These are phyloP conservation scores for Nelumbo lutea DNA, from an alignment of 164 flowering plant genomes.

Conservation along the genomic window DNA sequence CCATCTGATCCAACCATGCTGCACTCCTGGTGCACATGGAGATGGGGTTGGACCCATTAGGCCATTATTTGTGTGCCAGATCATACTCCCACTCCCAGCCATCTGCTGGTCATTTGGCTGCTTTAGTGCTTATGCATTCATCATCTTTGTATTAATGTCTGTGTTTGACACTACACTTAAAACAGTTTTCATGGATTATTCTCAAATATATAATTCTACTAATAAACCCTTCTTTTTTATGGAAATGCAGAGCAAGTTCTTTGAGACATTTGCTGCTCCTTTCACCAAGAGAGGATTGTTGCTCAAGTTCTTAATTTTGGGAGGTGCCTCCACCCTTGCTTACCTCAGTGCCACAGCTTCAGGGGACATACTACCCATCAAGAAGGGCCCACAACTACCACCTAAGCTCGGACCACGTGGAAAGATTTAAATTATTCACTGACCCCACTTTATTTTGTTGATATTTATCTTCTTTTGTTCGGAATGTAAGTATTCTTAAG, in stretches of 20 bases:
- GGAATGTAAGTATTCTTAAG: conserved; percentile 16
- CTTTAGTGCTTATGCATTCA: no score
- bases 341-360: conserved; percentile 77
- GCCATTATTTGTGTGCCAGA: no score
- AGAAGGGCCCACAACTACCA: conserved; percentile 92
- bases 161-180: no score
- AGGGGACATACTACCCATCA: conserved; percentile 75
- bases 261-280: conserved; percentile 98
- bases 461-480: conserved; percentile 9
- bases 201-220: neutral
- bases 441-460: conserved; percentile 2
- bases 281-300: conserved; percentile 93
- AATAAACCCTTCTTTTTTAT: neutral
- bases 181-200: no score
- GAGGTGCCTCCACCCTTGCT: conserved; percentile 80
- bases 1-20: no score
- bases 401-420: conserved; percentile 92
- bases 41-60: no score
- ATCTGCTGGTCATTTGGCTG: no score
- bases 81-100: no score
- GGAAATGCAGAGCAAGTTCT: conserved; percentile 87
- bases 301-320: conserved; percentile 89
- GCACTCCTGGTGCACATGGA: no score
- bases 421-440: conserved; percentile 49
- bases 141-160: no score